Base-by-base conservation (phyloP, 2,329 filamentous ascomycete genomes). In the Aspergillus sojae region DNA sequence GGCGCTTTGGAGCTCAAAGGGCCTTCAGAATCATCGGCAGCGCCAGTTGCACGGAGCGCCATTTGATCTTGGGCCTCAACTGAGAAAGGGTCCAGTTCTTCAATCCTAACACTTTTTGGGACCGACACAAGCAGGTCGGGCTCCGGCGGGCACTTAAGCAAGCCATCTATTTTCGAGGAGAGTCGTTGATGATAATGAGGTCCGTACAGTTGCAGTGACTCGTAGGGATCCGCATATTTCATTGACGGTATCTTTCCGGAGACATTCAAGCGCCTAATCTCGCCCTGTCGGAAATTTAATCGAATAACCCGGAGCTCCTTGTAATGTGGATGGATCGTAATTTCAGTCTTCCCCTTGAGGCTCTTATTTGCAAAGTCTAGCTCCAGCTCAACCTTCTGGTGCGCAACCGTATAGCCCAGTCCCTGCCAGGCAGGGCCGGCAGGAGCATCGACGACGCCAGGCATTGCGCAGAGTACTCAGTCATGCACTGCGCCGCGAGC, bases 381-480 rank as follows among this genome's bases (percentile, higher is more conserved):
- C 72, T 98, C 94, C 64, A 99, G 84, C 71, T 93, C 90, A 57
- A 99, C 89, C 76, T 92, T 91, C 80, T 98, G 94, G 79, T 93
- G 90, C 60, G 92, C 85, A 62, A 98, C 82, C 55, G 82, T 82
- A 72, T 85, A 88, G 43, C 81, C 81, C 64, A 76, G 70, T 34
- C 71, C 72, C 57, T 72, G 68, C 70, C 71, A 72, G 62, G 65
- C 65, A 60, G 74, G 70, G 60, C 69, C 71, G 54, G 67, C 66
- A 45, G 71, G 70, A 61, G 71, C 72, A 62, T 79, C 77, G 59
- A 79, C 72, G 65, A 78, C 71, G 68, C 77, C 77, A 63, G 77
- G 77, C 77, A 79, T 79, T 65, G 71, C 72, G 72, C 71, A 68
- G 66, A 60, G 68, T 71, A 67, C 73, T 78, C 70, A 78, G 68